Evolutionary conservation across 768 basidiomycete species (phyloP).

Genomic region (Leucosporidium scottii): DNA sequence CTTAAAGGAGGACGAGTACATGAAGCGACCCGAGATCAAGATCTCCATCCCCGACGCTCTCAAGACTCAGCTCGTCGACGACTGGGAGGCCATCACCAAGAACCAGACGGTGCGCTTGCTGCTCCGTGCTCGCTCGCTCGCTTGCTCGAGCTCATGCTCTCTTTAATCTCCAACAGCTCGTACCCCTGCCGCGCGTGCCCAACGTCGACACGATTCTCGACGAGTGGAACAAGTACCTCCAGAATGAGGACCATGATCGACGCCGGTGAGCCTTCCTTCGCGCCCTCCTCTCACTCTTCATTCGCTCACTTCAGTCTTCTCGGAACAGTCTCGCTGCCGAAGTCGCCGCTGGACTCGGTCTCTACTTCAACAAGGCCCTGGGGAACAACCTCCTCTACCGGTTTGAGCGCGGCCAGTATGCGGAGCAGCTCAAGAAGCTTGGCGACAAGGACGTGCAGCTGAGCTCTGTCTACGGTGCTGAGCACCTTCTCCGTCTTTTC

Average conservation of each 20-base stretch:
- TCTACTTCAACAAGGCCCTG: conserved; percentile 85
- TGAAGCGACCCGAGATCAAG: conserved; percentile 80
- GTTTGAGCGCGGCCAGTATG: conserved; percentile 90
- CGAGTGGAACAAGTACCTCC: conserved; percentile 64
- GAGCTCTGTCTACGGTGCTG: conserved; percentile 86
- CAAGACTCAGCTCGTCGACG: conserved; percentile 83
- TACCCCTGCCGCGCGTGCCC: conserved; percentile 71
- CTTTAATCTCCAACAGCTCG: conserved; percentile 52
- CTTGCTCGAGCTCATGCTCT: background rate
- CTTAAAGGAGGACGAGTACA: conserved; percentile 60
- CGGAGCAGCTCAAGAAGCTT: conserved; percentile 60
- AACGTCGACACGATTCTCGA: conserved; percentile 68
- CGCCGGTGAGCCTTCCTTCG: conserved; percentile 8
- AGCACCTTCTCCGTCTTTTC: conserved; percentile 83
- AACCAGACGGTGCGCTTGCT: conserved; percentile 63
- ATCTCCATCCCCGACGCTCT: conserved; percentile 81
- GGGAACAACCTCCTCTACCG: conserved; percentile 84
- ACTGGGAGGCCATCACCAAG: conserved; percentile 97
- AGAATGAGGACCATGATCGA: conserved; percentile 31
- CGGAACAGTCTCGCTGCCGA: conserved; percentile 56
- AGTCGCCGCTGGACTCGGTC: conserved; percentile 71
- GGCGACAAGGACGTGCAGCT: conserved; percentile 63
- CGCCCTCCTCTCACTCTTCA: background rate
- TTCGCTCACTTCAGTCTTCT: background rate
- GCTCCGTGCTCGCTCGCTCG: background rate